Conservation (phyloP, 2,329 filamentous ascomycete species). For the Fusarium fracticaudum region DNA sequence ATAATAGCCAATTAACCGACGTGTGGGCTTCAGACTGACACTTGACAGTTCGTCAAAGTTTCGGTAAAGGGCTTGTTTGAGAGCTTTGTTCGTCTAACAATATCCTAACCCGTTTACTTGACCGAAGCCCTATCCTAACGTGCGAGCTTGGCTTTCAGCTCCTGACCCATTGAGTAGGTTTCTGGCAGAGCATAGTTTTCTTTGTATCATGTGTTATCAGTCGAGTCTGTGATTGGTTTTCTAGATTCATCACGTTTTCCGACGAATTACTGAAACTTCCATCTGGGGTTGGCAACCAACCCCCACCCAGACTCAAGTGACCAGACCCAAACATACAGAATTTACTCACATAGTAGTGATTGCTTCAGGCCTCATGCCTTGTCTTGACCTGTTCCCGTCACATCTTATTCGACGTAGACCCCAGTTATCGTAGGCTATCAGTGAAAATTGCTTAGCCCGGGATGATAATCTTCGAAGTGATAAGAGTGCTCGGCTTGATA, state of each 20-base stretch:
- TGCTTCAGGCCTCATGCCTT: neutral
- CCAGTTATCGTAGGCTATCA: neutral
- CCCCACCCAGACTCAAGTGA: neutral
- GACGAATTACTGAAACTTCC: neutral
- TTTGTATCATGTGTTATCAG: constrained; percentile 7
- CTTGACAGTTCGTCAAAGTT: neutral
- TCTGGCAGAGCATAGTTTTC: neutral
- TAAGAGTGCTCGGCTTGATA: neutral
- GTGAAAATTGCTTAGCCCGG: neutral
- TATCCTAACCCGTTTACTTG: constrained; percentile 13
- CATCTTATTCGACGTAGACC: neutral
- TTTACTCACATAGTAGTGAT: neutral
- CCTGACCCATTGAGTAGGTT: neutral
- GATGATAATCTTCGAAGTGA: neutral
- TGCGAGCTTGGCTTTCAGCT: neutral
- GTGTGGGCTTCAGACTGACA: neutral
- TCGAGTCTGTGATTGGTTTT: constrained; percentile 8
- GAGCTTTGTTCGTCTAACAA: neutral
- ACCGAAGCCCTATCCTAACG: constrained; percentile 14
- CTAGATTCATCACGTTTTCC: neutral
- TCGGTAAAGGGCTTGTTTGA: neutral
- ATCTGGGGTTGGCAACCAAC: neutral
- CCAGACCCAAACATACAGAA: neutral
- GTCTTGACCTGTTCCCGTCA: neutral
- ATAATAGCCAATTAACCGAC: neutral